Evolutionary conservation across 75 land plant genomes (phyloP).

Genomic region (Adiantum capillusveneris): DNA sequence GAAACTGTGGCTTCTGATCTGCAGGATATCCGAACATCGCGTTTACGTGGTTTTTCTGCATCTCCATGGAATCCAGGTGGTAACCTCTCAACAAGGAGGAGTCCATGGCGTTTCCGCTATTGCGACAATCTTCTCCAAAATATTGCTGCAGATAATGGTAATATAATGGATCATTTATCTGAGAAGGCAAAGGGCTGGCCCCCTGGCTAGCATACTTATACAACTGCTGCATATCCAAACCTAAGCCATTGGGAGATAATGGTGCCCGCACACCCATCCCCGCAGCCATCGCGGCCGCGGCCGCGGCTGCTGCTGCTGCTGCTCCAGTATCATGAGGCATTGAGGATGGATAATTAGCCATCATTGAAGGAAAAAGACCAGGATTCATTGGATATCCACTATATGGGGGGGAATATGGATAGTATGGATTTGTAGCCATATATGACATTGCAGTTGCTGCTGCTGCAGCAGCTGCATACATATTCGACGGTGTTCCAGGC

Average conservation of each 20-base stretch:
- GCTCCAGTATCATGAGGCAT: slow-evolving; percentile 32
- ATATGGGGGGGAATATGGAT: slow-evolving; percentile 43
- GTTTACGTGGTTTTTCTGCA: slow-evolving; percentile 53
- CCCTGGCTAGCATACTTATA: slow-evolving; percentile 40
- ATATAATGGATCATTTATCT: slow-evolving; percentile 52
- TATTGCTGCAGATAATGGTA: slow-evolving; percentile 59
- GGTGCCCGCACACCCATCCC: slow-evolving; percentile 41
- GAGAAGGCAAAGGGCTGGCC: slow-evolving; percentile 32
- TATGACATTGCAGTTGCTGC: slow-evolving; percentile 19
- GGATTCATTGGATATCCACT: slow-evolving; percentile 54
- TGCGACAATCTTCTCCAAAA: slow-evolving; percentile 53
- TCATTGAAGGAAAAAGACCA: slow-evolving; percentile 39
- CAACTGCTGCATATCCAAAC: slow-evolving; percentile 40
- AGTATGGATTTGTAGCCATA: slow-evolving; percentile 47
- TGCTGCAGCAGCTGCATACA: slow-evolving; percentile 31
- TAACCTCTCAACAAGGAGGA: slow-evolving; percentile 43
- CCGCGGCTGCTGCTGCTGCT: slow-evolving; percentile 33
- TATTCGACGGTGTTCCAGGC: slow-evolving; percentile 5
- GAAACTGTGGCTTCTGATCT: slow-evolving; percentile 53
- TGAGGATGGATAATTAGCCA: slow-evolving; percentile 43
- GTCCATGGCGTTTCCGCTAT: slow-evolving; percentile 39
- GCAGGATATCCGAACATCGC: slow-evolving; percentile 27
- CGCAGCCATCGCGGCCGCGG: slow-evolving; percentile 38
- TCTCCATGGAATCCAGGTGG: slow-evolving; percentile 43
- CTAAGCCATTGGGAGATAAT: slow-evolving; percentile 27